These are phyloP conservation scores for Grammothele lineata DNA, from an alignment of 768 basidiomycete species.

Conservation along the genomic window DNA sequence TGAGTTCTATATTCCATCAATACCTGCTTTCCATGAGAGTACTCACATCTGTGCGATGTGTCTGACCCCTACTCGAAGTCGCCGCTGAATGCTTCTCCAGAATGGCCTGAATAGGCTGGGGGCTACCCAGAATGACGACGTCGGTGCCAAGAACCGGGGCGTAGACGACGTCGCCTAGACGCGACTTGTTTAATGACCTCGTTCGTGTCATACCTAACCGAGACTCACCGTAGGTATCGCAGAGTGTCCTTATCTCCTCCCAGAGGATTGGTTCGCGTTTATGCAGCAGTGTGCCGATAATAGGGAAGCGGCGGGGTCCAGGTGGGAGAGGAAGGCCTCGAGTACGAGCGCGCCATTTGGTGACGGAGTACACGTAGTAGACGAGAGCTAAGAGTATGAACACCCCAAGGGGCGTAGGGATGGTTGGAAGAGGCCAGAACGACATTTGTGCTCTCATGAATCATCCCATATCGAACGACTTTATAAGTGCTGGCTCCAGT, in stretches of 20 bases:
- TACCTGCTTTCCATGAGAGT: background rate
- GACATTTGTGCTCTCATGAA: no score
- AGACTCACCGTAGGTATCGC: background rate
- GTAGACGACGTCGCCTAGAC: background rate
- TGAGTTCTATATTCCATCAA: constrained; percentile 17
- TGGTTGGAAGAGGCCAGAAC: no score
- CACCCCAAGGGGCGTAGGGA: no score
- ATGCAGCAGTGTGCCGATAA: background rate
- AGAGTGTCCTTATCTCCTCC: background rate
- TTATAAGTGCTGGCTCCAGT: no score
- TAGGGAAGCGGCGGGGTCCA: background rate
- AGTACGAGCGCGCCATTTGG: no score
- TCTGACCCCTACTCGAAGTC: background rate
- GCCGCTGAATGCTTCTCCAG: constrained; percentile 2
- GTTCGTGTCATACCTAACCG: no score
- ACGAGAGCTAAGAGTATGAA: no score
- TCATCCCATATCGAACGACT: no score
- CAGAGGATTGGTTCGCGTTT: background rate
- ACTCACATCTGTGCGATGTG: background rate
- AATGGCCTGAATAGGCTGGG: background rate
- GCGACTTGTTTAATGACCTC: background rate
- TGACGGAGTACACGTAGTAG: no score
- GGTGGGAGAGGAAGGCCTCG: background rate
- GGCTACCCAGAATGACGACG: background rate
- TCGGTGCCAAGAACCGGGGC: background rate